Base-by-base conservation (phyloP, 1,284 basidiomycete species). In the Boletus smithii region DNA sequence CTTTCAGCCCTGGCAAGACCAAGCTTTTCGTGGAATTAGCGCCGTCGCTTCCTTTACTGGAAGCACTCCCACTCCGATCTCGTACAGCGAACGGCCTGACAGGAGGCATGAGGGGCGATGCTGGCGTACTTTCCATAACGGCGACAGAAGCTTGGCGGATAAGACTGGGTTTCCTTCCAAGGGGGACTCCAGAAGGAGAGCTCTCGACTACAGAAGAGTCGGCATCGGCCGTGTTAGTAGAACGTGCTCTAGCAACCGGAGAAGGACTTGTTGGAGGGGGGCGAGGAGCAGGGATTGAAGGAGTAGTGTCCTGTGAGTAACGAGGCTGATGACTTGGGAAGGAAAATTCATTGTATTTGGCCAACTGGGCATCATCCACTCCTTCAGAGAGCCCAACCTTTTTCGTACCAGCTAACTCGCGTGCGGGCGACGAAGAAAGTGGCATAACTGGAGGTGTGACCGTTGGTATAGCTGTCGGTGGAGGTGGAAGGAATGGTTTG, bases 1-100 rank as follows among this genome's bases (percentile, higher is more conserved):
- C 85, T 56, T 82, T 86, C 34, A 88, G 66, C 4, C 81, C 83
- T 11, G 82, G 81, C 1, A 80, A 67, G 9, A 73, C 70, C 8
- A 73, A 53, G 48, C 62, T 66, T 48, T 66, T 61, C 36, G 61
- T 40, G 37, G 57, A 62, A 52, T 46, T 61, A 41, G 46, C 36
- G 10, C 56, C 54, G 44, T 62, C 58, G 17, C 65, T 73, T 16
- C 62, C 69, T 49, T 69, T 74, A 29, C 68, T 72, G 1, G 67
- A 67, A 42, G 73, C 72, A 51, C 73, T 80, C 13, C 73, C 77
- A 44, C 73, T 79, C 42, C 77, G 66, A 42, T 72, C 72, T 49
- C 77, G 69, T 11, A 57, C 59, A 36, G 67, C 72, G 47, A 75
- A 77, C 14, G 75, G 74, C 53, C 71, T 71, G 8, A 73, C 50